These are phyloP conservation scores for Rhizophora mangle DNA, from an alignment of 345 rosid genomes.

Conservation along the genomic window DNA sequence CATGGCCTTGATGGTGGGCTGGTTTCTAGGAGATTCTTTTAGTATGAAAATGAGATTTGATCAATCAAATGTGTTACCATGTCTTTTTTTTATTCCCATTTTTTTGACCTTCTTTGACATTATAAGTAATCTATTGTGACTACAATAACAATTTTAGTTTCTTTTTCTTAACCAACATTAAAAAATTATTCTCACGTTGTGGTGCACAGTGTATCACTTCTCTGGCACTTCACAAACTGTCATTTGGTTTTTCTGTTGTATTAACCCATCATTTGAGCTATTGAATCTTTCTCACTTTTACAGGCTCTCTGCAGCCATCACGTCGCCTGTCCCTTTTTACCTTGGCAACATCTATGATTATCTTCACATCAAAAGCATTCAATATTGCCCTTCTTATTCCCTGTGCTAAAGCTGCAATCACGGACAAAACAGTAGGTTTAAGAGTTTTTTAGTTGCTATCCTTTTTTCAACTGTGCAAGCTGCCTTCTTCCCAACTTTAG, in stretches of 20 bases:
- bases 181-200: too few species aligned
- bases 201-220: neutral
- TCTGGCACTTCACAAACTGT: neutral
- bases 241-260: neutral
- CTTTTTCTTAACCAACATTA: too few species aligned
- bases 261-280: conserved; percentile 17
- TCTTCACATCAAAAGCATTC: conserved; percentile 59
- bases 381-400: conserved; percentile 49
- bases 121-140: too few species aligned
- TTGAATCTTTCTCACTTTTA: conserved; percentile 22
- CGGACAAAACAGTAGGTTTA: conserved; percentile 46
- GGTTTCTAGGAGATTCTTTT: too few species aligned
- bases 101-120: too few species aligned
- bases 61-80: too few species aligned
- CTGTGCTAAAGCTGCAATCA: conserved; percentile 49
- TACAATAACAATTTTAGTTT: too few species aligned
- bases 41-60: too few species aligned
- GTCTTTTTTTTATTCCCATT: too few species aligned
- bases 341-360: conserved; percentile 58
- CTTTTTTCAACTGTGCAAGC: neutral
- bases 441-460: neutral
- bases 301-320: conserved; percentile 65
- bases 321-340: conserved; percentile 58
- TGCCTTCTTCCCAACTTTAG: neutral
- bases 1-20: too few species aligned